Evolutionary conservation across 2,329 filamentous ascomycete genomes (phyloP), one percentile per base, ranked within the genome.

Genomic region (Alternaria triticimaculans): DNA sequence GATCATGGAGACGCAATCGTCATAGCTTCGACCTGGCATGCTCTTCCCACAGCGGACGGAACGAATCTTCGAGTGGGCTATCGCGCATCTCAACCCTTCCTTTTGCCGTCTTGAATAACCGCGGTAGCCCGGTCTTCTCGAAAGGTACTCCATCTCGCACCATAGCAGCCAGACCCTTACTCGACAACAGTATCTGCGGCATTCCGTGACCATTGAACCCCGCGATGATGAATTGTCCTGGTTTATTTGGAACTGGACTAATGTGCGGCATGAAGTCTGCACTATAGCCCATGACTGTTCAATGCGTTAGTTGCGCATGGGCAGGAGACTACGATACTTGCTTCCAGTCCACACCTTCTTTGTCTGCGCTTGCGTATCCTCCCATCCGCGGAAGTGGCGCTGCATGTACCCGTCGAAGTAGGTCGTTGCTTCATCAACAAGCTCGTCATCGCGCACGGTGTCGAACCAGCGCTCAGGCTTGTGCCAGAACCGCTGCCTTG

Each of bases 321-420:
- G 33, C 7, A 41, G 33, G 33, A 41, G 33, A 41, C 33, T 41
- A 41, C 33, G 15, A 41, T 41, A 41, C 33, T 41, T n/a, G 8
- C 33, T 41, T 41, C 33, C 33, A n/a, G 33, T 41, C 33, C 33
- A 41, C 33, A 41, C 53, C 21, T 28, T 57, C 23, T 46, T 48
- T 26, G 43, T 46, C 20, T 49, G 30, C 10, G 55, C 55, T 15
- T 30, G 43, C 25, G 41, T 48, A 1, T 37, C 14, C 20, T 57
- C 44, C 55, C 55, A 49, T 10, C 44, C 55, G 28, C 44, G 26
- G 14, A 57, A 57, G 26, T 57, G 41, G 28, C 44, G 55, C 28
- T 57, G 55, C 55, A 57, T 57, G 44, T 57, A 49, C 11, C 44
- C 44, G 14, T 57, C 26, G 23, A 57, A 57, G n/a, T 57, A 57